These are phyloP conservation scores for Pythium vanterpoolii DNA, from an alignment of 352 stramenopile species.

Conservation along the genomic window DNA sequence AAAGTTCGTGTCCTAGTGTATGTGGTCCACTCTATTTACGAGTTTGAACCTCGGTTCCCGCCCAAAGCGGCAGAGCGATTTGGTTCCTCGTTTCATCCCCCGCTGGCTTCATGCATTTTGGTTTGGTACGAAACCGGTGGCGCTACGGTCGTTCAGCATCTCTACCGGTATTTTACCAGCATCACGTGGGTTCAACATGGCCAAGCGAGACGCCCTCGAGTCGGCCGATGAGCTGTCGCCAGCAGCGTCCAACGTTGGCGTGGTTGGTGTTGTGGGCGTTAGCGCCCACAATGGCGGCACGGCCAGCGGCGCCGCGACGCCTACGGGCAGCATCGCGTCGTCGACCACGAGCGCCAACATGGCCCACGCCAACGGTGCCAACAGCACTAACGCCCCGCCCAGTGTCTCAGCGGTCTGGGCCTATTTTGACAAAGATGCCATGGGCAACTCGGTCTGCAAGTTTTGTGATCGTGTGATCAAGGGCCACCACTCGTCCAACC, in stretches of 20 bases:
- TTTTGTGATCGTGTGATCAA: conserved; percentile 85
- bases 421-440: conserved; percentile 77
- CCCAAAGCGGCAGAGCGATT: no score
- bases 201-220: conserved; percentile 22
- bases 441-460: conserved; percentile 80
- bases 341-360: not conserved
- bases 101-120: conserved; percentile 5
- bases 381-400: conserved; percentile 35
- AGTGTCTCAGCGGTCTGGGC: conserved; percentile 80
- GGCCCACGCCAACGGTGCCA: conserved; percentile 19
- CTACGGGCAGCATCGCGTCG: conserved; percentile 1
- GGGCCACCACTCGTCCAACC: conserved; percentile 80
- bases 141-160: not conserved
- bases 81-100: conserved; percentile 5
- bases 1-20: not conserved
- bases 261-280: not conserved
- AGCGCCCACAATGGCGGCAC: not conserved
- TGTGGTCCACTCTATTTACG: conserved; percentile 11
- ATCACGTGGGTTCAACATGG: conserved; percentile 23
- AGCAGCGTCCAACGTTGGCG: not conserved
- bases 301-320: conserved; percentile 8
- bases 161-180: conserved; percentile 26
- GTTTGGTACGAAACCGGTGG: conserved; percentile 27
- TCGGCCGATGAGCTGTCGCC: conserved; percentile 13
- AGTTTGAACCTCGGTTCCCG: conserved; percentile 21